Conservation (phyloP, 768 basidiomycete species). For the Amanita fuliginea region DNA sequence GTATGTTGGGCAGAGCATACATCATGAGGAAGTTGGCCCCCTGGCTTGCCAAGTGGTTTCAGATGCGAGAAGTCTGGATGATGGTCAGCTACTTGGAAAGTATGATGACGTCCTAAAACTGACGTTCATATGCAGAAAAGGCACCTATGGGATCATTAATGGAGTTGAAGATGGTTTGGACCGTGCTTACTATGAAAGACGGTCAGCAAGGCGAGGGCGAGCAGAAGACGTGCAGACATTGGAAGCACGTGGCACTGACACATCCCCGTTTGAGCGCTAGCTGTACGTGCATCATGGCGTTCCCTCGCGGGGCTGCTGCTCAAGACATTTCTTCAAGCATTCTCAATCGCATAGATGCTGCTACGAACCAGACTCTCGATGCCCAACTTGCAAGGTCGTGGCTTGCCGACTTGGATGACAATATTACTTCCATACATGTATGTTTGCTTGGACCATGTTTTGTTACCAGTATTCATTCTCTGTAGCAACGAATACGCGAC, state of each 20-base stretch:
- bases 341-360: slow-evolving; percentile 57
- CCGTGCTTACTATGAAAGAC: slow-evolving; percentile 41
- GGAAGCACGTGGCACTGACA: slow-evolving; percentile 7
- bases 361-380: slow-evolving; percentile 44
- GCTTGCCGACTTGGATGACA: slow-evolving; percentile 62
- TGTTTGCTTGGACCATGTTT: slow-evolving; percentile 6
- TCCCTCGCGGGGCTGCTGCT: slow-evolving; percentile 43
- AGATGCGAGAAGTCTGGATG: slow-evolving; percentile 58
- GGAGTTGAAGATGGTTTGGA: slow-evolving; percentile 5
- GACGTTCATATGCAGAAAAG: slow-evolving; percentile 74
- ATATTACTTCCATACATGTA: slow-evolving; percentile 66
- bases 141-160: slow-evolving; percentile 44
- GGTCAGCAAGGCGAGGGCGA: slow-evolving; percentile 32
- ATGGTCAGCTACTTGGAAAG: slow-evolving; percentile 2
- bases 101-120: slow-evolving; percentile 15
- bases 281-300: slow-evolving; percentile 56
- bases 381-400: slow-evolving; percentile 56
- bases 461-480: slow-evolving; percentile 10
- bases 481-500: slow-evolving; percentile 58
- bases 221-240: slow-evolving; percentile 38
- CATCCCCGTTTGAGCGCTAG: not conserved
- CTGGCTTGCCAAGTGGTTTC: slow-evolving; percentile 65
- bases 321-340: slow-evolving; percentile 65
- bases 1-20: slow-evolving; percentile 23
- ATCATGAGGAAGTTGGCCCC: slow-evolving; percentile 52